Base-by-base conservation (phyloP, 441 rosid species). In the Mallotus repandus region DNA sequence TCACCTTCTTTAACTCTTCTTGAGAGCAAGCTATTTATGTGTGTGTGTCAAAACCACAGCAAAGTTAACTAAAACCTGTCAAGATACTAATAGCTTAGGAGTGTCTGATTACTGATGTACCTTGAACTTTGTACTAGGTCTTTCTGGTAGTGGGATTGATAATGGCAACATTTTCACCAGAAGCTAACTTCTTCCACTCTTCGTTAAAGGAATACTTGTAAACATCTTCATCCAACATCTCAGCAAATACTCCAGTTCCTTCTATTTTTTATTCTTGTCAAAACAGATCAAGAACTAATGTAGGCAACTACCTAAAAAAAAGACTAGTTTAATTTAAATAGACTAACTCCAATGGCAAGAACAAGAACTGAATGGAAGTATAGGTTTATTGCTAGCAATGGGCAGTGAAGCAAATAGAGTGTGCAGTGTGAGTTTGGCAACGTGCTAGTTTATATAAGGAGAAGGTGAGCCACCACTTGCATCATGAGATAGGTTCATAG, bases 51-150 rank as follows among this genome's bases (percentile, higher is more conserved):
- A 45, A 66, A 63, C 63, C 63, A 11, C 13, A 22, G 7, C 5
- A 22, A 12, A 64, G 0, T 29, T 8, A 43, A 59, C 50, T 29
- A 68, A 66, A 2, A 14, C 18, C 9, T 9, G 46, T 43, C 46
- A 43, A 9, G 46, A 43, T 43, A 43, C 7, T 43, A 43, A 43
- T 43, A 9, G 8, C 9, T 43, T 9, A 43, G 46, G 32, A 29
- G 32, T 29, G 3, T 29, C 32, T 29, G 3, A 29, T 29, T 29
- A 29, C 16, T 53, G 46, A 5, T 19, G 3, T 67, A 95, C 99
- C 99, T 88, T 93, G 97, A 85, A 96, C 99, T 81, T 86, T 93
- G 88, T 85, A 96, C 78, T 91, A 97, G 62, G 92, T 88, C 74
- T 87, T 93, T 66, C 95, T 87, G 1, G 98, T 93, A 3, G 94